Evolutionary conservation across 2,329 filamentous ascomycete genomes (phyloP).

Genomic region (Fusarium penzigii): DNA sequence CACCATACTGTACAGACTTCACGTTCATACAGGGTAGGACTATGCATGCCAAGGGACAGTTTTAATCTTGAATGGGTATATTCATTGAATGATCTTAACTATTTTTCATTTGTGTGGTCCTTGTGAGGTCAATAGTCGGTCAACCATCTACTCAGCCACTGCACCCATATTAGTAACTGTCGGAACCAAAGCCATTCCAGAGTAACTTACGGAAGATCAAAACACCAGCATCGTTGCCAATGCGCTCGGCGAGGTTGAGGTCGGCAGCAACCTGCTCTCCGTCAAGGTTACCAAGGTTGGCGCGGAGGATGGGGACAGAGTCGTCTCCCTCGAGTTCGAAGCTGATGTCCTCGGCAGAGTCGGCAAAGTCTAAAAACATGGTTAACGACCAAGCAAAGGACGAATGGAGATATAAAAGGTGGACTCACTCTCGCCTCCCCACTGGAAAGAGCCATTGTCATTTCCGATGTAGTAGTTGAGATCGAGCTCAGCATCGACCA

Average conservation of each 20-base stretch:
- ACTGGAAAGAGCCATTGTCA: conserved; percentile 48
- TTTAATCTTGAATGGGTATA: background rate
- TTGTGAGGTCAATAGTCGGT: background rate
- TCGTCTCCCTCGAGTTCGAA: conserved; percentile 53
- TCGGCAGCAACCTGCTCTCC: conserved; percentile 45
- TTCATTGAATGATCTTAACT: background rate
- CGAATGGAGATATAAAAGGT: too few species aligned
- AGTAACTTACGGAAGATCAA: conserved; percentile 20
- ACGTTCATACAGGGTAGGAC: too few species aligned
- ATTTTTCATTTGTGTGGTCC: background rate
- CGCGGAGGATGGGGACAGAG: conserved; percentile 53
- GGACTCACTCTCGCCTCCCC: conserved; percentile 39
- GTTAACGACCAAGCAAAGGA: background rate
- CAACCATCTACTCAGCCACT: background rate
- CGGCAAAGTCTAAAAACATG: conserved; percentile 40
- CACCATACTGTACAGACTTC: too few species aligned
- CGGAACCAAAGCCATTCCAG: too few species aligned
- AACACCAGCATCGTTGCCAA: conserved; percentile 53
- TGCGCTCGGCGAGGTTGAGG: conserved; percentile 57
- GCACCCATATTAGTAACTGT: too few species aligned
- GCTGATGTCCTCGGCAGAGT: conserved; percentile 46
- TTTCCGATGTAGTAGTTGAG: conserved; percentile 55
- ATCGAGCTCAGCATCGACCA: conserved; percentile 47
- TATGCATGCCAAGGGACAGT: too few species aligned
- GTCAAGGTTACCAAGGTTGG: conserved; percentile 42